A percentile compares a stretch with the other conserved stretches of the same genome.
phyloP scores from a whole-genome alignment of 148 eudicot species.

The Suaeda aralocaspica region DNA sequence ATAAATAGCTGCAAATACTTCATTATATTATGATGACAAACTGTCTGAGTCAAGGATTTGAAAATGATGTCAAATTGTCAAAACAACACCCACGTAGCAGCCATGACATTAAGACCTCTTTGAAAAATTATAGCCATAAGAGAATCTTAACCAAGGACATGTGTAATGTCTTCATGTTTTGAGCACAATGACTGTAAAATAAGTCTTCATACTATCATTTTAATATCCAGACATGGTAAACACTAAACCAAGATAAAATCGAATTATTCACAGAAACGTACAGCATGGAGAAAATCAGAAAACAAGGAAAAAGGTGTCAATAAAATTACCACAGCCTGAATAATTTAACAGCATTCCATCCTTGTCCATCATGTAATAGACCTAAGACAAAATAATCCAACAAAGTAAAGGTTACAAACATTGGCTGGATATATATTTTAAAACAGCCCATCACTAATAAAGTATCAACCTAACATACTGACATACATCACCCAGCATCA shows the following conservation, averaged over 20 bases:
- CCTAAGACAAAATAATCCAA: constrained; percentile 33
- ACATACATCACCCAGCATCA: not conserved
- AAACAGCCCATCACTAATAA: not conserved
- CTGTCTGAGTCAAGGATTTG: no score
- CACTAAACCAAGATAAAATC: not conserved
- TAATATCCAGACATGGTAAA: not conserved
- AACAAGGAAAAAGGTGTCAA: constrained; percentile 5
- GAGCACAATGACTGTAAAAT: not conserved
- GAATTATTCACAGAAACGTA: not conserved
- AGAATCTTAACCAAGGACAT: not conserved
- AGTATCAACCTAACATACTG: not conserved
- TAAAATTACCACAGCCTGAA: constrained; percentile 83
- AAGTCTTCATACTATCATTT: not conserved
- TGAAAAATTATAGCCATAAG: not conserved
- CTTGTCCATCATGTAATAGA: constrained; percentile 76
- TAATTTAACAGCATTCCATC: constrained; percentile 67
- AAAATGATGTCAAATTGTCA: not conserved
- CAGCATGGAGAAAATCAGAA: constrained; percentile 12
- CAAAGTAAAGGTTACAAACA: not conserved
- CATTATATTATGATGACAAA: not conserved
- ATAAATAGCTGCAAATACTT: not conserved
- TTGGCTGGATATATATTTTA: not conserved
- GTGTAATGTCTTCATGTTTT: constrained; percentile 2
- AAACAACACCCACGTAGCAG: not conserved
- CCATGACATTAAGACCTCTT: not conserved